These are phyloP conservation scores for Litsea cubeba DNA, from an alignment of 164 flowering plant genomes.

Conservation along the genomic window DNA sequence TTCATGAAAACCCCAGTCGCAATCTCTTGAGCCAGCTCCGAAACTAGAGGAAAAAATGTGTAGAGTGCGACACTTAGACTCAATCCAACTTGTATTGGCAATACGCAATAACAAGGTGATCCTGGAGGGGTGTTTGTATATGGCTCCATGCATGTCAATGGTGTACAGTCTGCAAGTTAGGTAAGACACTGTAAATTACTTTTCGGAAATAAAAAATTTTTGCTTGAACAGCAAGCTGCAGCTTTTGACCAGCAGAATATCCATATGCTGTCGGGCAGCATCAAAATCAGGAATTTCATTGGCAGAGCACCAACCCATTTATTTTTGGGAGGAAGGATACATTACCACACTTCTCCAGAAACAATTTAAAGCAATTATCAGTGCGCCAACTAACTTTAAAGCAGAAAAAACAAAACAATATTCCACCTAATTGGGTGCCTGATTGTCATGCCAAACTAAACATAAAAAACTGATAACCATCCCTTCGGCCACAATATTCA, in stretches of 20 bases:
- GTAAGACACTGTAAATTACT: not conserved
- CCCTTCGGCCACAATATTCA: not conserved
- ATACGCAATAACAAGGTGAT: conserved; percentile 72
- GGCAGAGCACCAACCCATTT: not conserved
- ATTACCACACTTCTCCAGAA: too few relatives aligned
- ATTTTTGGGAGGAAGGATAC: too few relatives aligned
- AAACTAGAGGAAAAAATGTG: conserved; percentile 77
- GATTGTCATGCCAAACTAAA: not conserved
- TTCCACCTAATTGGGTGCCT: not conserved
- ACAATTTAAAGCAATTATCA: too few relatives aligned
- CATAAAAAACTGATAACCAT: not conserved
- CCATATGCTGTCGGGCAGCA: not conserved
- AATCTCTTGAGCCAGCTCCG: conserved; percentile 64
- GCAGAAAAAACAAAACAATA: not conserved
- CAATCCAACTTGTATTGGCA: conserved; percentile 71
- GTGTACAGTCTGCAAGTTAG: conserved; percentile 51
- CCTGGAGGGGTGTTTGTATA: conserved; percentile 74
- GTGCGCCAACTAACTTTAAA: too few relatives aligned
- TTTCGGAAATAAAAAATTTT: not conserved
- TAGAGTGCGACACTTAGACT: conserved; percentile 63
- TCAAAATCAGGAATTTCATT: not conserved
- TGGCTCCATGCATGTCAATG: conserved; percentile 53
- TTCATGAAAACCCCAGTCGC: conserved; percentile 68
- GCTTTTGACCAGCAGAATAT: not conserved
- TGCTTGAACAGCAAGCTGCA: not conserved